Percentiles rank a stretch among this genome's conserved stretches.
Evolutionary conservation across 495 filamentous ascomycete genomes (phyloP).

Genomic region (Aspergillus coremiiformis): DNA sequence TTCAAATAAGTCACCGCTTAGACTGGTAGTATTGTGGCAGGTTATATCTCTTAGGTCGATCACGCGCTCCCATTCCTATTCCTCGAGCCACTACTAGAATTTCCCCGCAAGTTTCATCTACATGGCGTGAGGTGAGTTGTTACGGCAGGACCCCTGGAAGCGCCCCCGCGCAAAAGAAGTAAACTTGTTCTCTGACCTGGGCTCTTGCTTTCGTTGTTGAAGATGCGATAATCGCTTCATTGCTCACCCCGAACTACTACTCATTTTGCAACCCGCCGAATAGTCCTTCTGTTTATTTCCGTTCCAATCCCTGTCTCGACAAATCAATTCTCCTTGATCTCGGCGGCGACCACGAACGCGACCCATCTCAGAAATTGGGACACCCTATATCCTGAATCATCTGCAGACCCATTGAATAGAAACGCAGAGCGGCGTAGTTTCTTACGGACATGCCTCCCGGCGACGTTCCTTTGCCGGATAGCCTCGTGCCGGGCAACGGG

Average conservation of each 20-base stretch:
- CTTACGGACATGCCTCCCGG: conserved; percentile 38
- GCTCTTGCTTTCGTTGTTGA: not conserved
- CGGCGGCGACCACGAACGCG: conserved; percentile 10
- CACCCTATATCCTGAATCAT: not conserved
- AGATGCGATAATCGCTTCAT: not conserved
- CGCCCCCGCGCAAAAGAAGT: conserved; percentile 16
- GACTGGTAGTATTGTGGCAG: not conserved
- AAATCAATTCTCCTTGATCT: conserved; percentile 6
- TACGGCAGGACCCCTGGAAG: conserved; percentile 9
- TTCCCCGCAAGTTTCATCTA: conserved; percentile 23
- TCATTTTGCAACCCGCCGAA: not conserved
- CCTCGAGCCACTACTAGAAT: conserved; percentile 1
- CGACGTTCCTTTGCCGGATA: conserved; percentile 38
- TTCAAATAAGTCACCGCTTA: conserved; percentile 2
- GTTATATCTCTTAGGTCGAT: not conserved
- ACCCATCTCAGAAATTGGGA: not conserved
- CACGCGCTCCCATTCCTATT: conserved; percentile 8
- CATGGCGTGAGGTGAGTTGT: conserved; percentile 24
- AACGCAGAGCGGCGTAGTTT: conserved; percentile 10
- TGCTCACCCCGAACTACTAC: conserved; percentile 1
- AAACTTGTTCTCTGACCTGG: conserved; percentile 5
- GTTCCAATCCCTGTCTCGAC: conserved; percentile 1
- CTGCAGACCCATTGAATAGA: not conserved
- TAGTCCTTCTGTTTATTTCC: conserved; percentile 8
- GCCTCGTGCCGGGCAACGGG: conserved; percentile 43